Conservation (phyloP, 805 yeast genomes). For the Wickerhamiella azyma region DNA sequence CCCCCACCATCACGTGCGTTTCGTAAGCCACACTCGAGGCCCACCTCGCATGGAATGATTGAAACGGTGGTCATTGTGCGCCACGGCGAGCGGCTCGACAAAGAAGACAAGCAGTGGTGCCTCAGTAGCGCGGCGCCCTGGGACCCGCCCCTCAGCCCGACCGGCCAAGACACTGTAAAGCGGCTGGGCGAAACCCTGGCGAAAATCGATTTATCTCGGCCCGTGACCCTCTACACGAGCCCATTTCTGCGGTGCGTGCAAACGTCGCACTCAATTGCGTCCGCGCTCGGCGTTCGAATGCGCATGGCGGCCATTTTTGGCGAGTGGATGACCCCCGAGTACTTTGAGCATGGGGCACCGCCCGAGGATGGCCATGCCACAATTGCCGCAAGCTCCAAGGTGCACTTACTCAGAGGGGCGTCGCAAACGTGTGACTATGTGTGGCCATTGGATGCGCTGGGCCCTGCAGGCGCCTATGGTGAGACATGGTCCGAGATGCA, state of each 20-base stretch:
- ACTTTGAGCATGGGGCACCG: slow-evolving; percentile 23
- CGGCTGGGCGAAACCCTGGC: slow-evolving; percentile 10
- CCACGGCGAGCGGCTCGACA: slow-evolving; percentile 27
- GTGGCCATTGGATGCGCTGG: slow-evolving; percentile 4
- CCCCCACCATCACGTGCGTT: neutral
- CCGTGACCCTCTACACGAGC: slow-evolving; percentile 19
- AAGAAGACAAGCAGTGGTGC: slow-evolving; percentile 23
- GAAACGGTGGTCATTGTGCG: slow-evolving; percentile 22
- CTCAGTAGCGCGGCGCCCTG: slow-evolving; percentile 25
- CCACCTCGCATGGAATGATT: slow-evolving; percentile 12
- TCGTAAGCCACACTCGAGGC: neutral
- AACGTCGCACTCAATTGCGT: slow-evolving; percentile 24
- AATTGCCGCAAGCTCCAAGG: slow-evolving; percentile 13
- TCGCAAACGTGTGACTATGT: slow-evolving; percentile 14
- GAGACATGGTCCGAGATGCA: slow-evolving; percentile 28
- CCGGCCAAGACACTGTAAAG: slow-evolving; percentile 5
- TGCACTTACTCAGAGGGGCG: slow-evolving; percentile 16
- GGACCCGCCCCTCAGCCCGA: slow-evolving; percentile 26
- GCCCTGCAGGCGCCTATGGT: slow-evolving; percentile 24
- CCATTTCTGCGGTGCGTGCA: slow-evolving; percentile 29
- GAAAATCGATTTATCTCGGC: slow-evolving; percentile 5
- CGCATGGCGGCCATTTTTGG: slow-evolving; percentile 26
- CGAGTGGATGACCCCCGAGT: slow-evolving; percentile 29
- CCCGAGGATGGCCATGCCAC: slow-evolving; percentile 25
- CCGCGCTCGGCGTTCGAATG: slow-evolving; percentile 5